Base-by-base conservation (phyloP, 768 basidiomycete genomes). In the Panus rudis region DNA sequence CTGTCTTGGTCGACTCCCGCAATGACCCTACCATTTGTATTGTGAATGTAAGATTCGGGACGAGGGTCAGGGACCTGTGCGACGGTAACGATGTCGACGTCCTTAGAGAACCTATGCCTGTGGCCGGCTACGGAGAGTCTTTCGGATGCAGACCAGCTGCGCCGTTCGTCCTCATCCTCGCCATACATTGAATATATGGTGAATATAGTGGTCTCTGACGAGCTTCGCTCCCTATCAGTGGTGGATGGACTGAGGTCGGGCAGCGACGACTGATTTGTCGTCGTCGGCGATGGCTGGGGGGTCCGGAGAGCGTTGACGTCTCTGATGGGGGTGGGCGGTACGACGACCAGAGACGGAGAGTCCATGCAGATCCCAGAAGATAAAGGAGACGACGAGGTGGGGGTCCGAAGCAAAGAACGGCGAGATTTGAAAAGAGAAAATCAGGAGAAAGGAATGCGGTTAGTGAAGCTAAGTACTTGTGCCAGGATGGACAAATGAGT, bases 111-210 rank as follows among this genome's bases (percentile, higher is more conserved):
- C 37, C 57, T 65, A 48, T 64, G 65, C 32, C 37, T 30, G 43
- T 46, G 54, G 40, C 46, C 32, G 44, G 57, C 51, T 39, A 52
- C 46, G 41, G 52, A 43, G 42, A 46, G 58, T 17, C 53, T 44
- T 6, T 42, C 47, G 46, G 65, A 59, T 52, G 63, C 55, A 58
- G 66, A 56, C 72, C 75, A 79, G 66, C 73, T 73, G 40, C n/a
- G 6, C 6, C 33, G 33, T 35, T 35, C 33, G 7, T 67, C 60
- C 40, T 65, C 56, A 45, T 79, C 76, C 58, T 81, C 80, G 41
- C 78, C 78, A 60, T 91, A 91, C 87, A 89, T 89, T 38, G 84
- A 87, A 60, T 88, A 91, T 44, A 91, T 90, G 41, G 84, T 80
- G 58, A 83, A 78, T 57, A 90, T 84, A 11, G 85, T 78, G 38